Evolutionary conservation across 2,329 filamentous ascomycete species (phyloP).

Genomic region (Hysterium pulicare): DNA sequence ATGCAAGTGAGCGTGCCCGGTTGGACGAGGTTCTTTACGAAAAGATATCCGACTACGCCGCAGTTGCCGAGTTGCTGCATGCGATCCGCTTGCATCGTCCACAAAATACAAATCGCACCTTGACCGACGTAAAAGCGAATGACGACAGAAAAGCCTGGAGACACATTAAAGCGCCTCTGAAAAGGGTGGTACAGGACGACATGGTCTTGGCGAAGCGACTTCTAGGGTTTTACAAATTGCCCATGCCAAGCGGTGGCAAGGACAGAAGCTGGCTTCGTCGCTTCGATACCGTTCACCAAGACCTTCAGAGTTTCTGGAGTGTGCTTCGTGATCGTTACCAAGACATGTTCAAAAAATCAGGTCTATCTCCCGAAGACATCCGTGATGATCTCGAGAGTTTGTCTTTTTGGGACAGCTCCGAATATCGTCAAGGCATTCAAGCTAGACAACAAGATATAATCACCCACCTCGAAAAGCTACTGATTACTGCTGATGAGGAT

Average conservation of each 20-base stretch:
- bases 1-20: slow-evolving; percentile 6
- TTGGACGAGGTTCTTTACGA: slow-evolving; percentile 15
- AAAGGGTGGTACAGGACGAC: neutral
- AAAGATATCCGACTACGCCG: slow-evolving; percentile 12
- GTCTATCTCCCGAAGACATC: slow-evolving; percentile 1
- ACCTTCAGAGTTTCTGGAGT: slow-evolving; percentile 8
- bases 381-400: slow-evolving; percentile 1
- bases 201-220: neutral
- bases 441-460: slow-evolving; percentile 7
- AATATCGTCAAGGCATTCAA: slow-evolving; percentile 4
- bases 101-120: slow-evolving; percentile 2
- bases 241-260: slow-evolving; percentile 5
- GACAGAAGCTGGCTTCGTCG: slow-evolving; percentile 6
- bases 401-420: slow-evolving; percentile 1
- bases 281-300: slow-evolving; percentile 6
- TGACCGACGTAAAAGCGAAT: slow-evolving; percentile 2
- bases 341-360: too few relatives aligned
- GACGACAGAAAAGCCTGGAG: slow-evolving; percentile 12
- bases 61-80: slow-evolving; percentile 10
- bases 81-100: slow-evolving; percentile 12
- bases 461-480: slow-evolving; percentile 3
- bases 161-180: neutral
- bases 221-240: neutral
- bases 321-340: neutral
- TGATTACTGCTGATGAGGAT: slow-evolving; percentile 1